Base-by-base conservation (phyloP, 2,329 filamentous ascomycete genomes). In the Ophiostoma montium region DNA sequence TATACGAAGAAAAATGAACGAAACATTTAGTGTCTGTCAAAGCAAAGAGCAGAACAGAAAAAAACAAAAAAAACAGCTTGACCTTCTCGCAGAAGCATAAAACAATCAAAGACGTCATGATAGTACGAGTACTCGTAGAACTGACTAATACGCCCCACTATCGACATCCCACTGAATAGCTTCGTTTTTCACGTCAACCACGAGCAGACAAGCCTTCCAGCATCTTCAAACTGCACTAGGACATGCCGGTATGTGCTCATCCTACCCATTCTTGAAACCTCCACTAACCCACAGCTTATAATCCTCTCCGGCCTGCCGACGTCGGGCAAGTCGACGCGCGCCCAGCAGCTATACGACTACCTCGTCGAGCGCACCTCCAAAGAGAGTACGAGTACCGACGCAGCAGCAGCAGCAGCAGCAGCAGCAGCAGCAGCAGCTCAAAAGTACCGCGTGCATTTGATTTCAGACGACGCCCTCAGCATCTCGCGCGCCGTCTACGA, bases 401-500 rank as follows among this genome's bases (percentile, higher is more conserved):
- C 19, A 5, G 23, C 23, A 5, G 23, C 23, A 23, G 12, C 15
- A 21, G 13, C 5, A 3, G 27, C 6, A 10, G 31, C 15, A 11
- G 16, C 35, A n/a, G n/a, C n/a, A n/a, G n/a, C n/a, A n/a, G n/a
- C n/a, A n/a, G n/a, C 51, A 11, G 5, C 23, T 3, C 48, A 46
- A 10, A 70, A 70, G 50, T 78, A 86, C 58, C 80, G 80, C 52
- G 70, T 88, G 3, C 81, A 87, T 61, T 75, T 86, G 55, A 77
- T 90, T 58, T 84, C 82, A 49, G 83, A 89, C 66, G 75, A 84
- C 55, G 72, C 73, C 4, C 75, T 88, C 39, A 78, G 78, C 41
- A 79, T 89, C 50, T 70, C 78, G 3, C 82, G 84, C 52, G 61
- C 72, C 50, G 84, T 85, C 38, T 90, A 90, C 69, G 78, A 82